A percentile compares a stretch with the other conserved stretches of the same genome.
These are phyloP conservation scores for Aristolochia contorta DNA, from an alignment of 164 flowering plant species.

Conservation along the genomic window DNA sequence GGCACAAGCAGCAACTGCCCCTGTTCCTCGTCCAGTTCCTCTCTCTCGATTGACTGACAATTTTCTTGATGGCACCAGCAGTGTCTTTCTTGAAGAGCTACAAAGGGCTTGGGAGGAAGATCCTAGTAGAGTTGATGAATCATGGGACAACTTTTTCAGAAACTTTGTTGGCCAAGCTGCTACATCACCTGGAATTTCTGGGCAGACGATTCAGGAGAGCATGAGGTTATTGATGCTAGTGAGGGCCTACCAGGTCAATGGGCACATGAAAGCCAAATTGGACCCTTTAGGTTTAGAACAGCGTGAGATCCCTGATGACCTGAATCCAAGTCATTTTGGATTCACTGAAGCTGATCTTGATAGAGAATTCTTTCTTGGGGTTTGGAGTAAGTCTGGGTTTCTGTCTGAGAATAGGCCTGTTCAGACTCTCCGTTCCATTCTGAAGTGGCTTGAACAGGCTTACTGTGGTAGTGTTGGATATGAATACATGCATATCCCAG, in stretches of 20 bases:
- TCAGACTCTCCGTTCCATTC: conserved; percentile 76
- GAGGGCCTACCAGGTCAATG: conserved; percentile 93
- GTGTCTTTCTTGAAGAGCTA: conserved; percentile 89
- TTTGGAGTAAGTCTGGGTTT: conserved; percentile 94
- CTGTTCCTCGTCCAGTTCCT: conserved; percentile 83
- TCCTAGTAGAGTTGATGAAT: conserved; percentile 89
- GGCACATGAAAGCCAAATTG: conserved; percentile 89
- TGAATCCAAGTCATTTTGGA: conserved; percentile 70
- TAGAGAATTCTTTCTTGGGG: conserved; percentile 87
- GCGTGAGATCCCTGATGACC: conserved; percentile 63
- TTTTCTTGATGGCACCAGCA: conserved; percentile 91
- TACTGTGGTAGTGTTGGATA: conserved; percentile 90
- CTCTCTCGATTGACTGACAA: conserved; percentile 82
- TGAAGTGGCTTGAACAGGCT: conserved; percentile 88
- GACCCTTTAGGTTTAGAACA: conserved; percentile 77
- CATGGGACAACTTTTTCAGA: conserved; percentile 96
- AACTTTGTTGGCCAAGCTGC: conserved; percentile 91
- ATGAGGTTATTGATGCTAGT: conserved; percentile 87
- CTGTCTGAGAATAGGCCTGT: conserved; percentile 93
- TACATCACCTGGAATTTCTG: conserved; percentile 79
- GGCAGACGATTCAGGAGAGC: conserved; percentile 95
- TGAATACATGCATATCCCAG: conserved; percentile 95
- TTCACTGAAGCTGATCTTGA: conserved; percentile 92
- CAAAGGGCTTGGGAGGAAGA: conserved; percentile 99
- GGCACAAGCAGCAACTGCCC: conserved; percentile 49